These are phyloP conservation scores for Xylaria sp. DNA, from an alignment of 2,329 filamentous ascomycete species.

Conservation along the genomic window DNA sequence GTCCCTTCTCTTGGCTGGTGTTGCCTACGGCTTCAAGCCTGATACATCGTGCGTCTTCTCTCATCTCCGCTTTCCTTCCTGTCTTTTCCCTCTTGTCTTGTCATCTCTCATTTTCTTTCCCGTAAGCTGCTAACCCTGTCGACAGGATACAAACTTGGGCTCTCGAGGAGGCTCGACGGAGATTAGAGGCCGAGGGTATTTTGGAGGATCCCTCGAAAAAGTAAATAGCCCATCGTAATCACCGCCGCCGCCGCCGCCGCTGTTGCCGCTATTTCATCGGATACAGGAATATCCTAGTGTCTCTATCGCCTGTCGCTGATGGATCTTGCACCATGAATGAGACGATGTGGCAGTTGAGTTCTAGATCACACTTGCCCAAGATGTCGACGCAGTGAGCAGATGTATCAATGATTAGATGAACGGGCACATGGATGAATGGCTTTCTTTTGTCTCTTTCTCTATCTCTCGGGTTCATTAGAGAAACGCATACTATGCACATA, in stretches of 20 bases:
- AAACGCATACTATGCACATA: conserved; percentile 19
- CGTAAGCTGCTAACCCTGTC: not conserved
- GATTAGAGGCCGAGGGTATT: conserved; percentile 96
- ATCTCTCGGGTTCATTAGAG: conserved; percentile 25
- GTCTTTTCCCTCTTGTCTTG: not conserved
- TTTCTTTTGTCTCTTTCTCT: conserved; percentile 7
- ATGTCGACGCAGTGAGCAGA: too few relatives aligned
- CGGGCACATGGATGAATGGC: not conserved
- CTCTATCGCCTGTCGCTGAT: not conserved
- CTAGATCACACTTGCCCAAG: not conserved
- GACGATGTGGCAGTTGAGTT: not conserved
- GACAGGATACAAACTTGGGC: conserved; percentile 98
- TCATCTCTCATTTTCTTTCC: not conserved
- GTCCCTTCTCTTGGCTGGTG: conserved; percentile 75
- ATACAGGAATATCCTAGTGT: not conserved
- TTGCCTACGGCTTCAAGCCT: conserved; percentile 95
- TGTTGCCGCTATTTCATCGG: too few relatives aligned
- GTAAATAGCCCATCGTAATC: conserved; percentile 30
- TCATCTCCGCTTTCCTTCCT: not conserved
- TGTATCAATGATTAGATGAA: too few relatives aligned
- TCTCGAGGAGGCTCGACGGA: conserved; percentile 92
- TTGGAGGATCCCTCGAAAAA: conserved; percentile 80
- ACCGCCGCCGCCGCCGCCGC: not conserved
- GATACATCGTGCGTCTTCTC: conserved; percentile 88
- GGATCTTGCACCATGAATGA: not conserved